Percentiles rank a stretch among this genome's conserved stretches.
Evolutionary conservation across 2,329 filamentous ascomycete genomes (phyloP).

Genomic region (Fusarium chlamydosporum): DNA sequence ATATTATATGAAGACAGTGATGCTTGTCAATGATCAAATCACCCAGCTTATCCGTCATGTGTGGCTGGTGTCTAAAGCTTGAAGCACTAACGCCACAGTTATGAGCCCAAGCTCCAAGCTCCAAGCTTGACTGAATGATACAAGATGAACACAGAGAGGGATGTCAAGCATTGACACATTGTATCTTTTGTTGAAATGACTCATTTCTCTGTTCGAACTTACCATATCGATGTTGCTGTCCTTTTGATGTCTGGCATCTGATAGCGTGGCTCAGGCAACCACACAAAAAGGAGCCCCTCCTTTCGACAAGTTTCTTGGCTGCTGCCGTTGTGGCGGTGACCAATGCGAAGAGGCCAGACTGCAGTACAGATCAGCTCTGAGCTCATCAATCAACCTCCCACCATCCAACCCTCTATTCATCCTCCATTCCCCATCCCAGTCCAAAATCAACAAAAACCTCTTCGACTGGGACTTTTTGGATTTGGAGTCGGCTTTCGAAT

Average conservation of each 20-base stretch:
- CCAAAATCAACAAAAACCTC: constrained; percentile 26
- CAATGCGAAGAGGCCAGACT: constrained; percentile 51
- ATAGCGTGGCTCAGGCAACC: constrained; percentile 42
- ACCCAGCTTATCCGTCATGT: not conserved
- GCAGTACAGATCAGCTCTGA: constrained; percentile 44
- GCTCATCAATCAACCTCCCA: constrained; percentile 47
- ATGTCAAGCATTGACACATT: not conserved
- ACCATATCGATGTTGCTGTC: constrained; percentile 25
- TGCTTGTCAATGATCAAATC: not conserved
- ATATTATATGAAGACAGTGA: not conserved
- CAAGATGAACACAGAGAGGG: not conserved
- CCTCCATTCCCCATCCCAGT: constrained; percentile 40
- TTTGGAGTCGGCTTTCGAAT: constrained; percentile 33
- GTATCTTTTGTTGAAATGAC: constrained; percentile 1
- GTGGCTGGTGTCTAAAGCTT: constrained; percentile 29
- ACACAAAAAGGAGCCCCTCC: constrained; percentile 43
- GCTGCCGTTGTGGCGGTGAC: constrained; percentile 48
- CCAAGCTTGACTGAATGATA: constrained; percentile 9
- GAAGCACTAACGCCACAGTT: constrained; percentile 36
- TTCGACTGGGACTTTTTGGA: constrained; percentile 46
- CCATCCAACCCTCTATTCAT: constrained; percentile 22
- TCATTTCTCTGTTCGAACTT: constrained; percentile 10
- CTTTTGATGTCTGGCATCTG: constrained; percentile 41
- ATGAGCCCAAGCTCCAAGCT: constrained; percentile 7
- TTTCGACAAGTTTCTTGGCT: constrained; percentile 45